phyloP scores from a whole-genome alignment of 192 early-diverging fungal species.

The Backusella australiensis region DNA sequence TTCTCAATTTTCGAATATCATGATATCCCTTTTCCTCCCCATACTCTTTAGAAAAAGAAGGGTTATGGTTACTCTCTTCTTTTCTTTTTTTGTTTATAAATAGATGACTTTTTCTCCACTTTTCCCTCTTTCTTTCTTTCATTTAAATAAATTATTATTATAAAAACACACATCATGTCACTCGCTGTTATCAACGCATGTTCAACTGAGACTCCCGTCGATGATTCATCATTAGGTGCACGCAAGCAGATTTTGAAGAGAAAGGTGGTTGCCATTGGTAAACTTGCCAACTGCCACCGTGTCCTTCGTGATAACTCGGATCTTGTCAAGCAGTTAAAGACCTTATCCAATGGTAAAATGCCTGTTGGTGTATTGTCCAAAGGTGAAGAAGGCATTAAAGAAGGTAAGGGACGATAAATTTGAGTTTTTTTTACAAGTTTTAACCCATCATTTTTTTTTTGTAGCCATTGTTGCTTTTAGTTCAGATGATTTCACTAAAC shows the following conservation, averaged over 20 bases:
- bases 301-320: conserved; percentile 12
- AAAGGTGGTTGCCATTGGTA: conserved; percentile 25
- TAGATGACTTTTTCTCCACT: background rate
- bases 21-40: background rate
- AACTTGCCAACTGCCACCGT: conserved; percentile 4
- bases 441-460: no score
- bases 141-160: background rate
- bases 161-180: conserved; percentile 10
- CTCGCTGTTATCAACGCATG: conserved; percentile 17
- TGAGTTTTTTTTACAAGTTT: no score
- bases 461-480: background rate
- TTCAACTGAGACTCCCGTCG: conserved; percentile 5
- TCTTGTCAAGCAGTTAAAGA: conserved; percentile 16
- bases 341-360: conserved; percentile 11
- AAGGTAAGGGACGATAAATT: conserved; percentile 1
- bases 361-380: conserved; percentile 14
- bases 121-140: conserved; percentile 2
- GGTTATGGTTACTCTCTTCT: no score
- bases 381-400: conserved; percentile 21
- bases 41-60: background rate
- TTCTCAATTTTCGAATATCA: conserved; percentile 10
- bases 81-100: background rate
- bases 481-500: background rate
- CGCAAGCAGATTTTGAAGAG: conserved; percentile 23
- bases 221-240: background rate